These are phyloP conservation scores for Flaveria sonorensis DNA, from an alignment of 129 eudicot species.

Conservation along the genomic window DNA sequence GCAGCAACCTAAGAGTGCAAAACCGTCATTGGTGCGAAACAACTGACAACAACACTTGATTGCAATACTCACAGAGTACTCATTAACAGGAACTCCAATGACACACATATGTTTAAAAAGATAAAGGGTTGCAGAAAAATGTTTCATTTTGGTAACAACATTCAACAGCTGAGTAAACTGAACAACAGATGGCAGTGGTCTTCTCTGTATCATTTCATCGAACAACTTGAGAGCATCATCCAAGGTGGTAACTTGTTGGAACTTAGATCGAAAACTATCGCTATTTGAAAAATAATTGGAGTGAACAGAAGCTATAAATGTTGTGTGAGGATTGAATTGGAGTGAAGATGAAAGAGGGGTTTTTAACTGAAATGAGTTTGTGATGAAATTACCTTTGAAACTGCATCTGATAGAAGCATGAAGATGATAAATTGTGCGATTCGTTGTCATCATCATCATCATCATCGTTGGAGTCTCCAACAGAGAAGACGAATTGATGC, in stretches of 20 bases:
- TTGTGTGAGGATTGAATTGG: not conserved
- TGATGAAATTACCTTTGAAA: not conserved
- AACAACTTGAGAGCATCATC: slow-evolving; percentile 14
- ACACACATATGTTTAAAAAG: slow-evolving; percentile 4
- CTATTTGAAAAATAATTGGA: not conserved
- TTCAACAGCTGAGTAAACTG: slow-evolving; percentile 4
- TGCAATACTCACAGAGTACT: not conserved
- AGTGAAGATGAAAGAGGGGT: not conserved
- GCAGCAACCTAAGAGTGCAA: not conserved
- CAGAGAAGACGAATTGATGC: not conserved
- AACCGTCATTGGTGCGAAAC: not conserved
- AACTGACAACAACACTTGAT: slow-evolving; percentile 15
- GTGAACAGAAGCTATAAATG: not conserved
- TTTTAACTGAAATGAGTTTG: not conserved
- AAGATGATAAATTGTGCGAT: not conserved
- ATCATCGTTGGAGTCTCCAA: not conserved
- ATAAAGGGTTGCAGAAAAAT: not conserved
- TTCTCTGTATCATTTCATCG: slow-evolving; percentile 2
- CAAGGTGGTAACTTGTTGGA: not conserved
- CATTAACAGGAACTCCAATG: not conserved
- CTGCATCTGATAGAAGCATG: not conserved
- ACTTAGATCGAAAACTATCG: not conserved
- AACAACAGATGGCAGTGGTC: slow-evolving; percentile 3
- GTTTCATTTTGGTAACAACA: not conserved
- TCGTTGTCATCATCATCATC: not conserved